Evolutionary conservation across 148 eudicot species (phyloP).

Genomic region (Rhododendron ferrugineum): DNA sequence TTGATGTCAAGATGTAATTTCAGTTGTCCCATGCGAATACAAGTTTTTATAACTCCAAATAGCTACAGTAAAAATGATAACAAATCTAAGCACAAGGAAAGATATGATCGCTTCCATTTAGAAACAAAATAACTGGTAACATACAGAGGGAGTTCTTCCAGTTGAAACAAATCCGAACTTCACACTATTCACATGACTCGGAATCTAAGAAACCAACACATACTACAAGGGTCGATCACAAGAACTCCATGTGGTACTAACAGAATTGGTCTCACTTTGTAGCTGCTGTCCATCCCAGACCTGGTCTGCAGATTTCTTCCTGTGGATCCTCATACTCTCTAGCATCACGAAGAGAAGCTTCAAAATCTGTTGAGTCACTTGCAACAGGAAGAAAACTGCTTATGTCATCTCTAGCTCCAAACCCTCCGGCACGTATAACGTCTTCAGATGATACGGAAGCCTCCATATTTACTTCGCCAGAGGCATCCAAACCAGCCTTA

Average conservation of each 20-base stretch:
- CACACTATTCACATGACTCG: not conserved
- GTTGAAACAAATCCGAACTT: not conserved
- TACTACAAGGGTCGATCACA: not conserved
- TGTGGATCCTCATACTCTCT: constrained; percentile 77
- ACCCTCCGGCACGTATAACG: constrained; percentile 77
- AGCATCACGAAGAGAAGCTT: constrained; percentile 79
- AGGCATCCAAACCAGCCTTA: constrained; percentile 18
- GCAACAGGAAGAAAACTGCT: constrained; percentile 78
- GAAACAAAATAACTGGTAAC: not conserved
- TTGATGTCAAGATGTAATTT: not conserved
- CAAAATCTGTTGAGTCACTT: constrained; percentile 84
- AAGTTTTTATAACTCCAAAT: not conserved
- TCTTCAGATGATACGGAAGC: constrained; percentile 69
- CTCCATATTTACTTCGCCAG: constrained; percentile 71
- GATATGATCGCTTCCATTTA: not conserved
- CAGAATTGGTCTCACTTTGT: constrained; percentile 25
- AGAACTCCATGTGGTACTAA: not conserved
- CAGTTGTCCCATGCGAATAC: not conserved
- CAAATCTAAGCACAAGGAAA: not conserved
- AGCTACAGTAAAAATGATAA: not conserved
- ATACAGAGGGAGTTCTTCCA: not conserved
- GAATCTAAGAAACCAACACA: not conserved
- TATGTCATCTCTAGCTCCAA: constrained; percentile 86
- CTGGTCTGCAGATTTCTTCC: constrained; percentile 49
- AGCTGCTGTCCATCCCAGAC: constrained; percentile 73